These are phyloP conservation scores for Ramaria sp. DNA, from an alignment of 768 basidiomycete species.

Conservation along the genomic window DNA sequence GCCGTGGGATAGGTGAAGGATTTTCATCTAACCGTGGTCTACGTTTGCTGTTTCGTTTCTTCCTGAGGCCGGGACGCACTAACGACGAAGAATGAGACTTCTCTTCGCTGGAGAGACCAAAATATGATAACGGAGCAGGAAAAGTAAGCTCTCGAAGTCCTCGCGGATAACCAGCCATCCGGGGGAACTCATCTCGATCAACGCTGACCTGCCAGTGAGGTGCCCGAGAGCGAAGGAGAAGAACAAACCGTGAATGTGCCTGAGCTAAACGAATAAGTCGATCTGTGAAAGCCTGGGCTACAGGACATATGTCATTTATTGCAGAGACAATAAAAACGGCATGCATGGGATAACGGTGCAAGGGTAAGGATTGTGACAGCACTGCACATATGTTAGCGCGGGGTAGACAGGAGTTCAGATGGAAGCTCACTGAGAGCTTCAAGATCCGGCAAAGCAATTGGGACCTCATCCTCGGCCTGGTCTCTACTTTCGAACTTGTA, in stretches of 20 bases:
- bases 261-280: slow-evolving; percentile 18
- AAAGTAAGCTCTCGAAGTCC: slow-evolving; percentile 51
- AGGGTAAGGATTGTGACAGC: slow-evolving; percentile 48
- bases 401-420: slow-evolving; percentile 1
- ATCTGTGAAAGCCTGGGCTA: neutral
- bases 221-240: slow-evolving; percentile 60
- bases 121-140: slow-evolving; percentile 60
- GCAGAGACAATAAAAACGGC: slow-evolving; percentile 43
- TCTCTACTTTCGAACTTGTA: slow-evolving; percentile 34
- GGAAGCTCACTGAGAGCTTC: slow-evolving; percentile 47
- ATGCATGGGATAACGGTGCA: slow-evolving; percentile 64
- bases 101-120: slow-evolving; percentile 5
- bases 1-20: neutral
- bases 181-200: slow-evolving; percentile 32
- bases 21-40: neutral
- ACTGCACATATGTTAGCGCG: slow-evolving; percentile 27
- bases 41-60: neutral
- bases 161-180: slow-evolving; percentile 18
- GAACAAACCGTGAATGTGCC: slow-evolving; percentile 64
- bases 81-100: neutral
- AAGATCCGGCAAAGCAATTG: slow-evolving; percentile 46
- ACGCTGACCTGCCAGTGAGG: slow-evolving; percentile 29
- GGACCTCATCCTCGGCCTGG: slow-evolving; percentile 30
- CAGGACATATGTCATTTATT: slow-evolving; percentile 32
- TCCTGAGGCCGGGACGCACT: neutral